Evolutionary conservation across 345 rosid species (phyloP), one percentile per base, ranked within the genome.

Genomic region (Murraya paniculata): DNA sequence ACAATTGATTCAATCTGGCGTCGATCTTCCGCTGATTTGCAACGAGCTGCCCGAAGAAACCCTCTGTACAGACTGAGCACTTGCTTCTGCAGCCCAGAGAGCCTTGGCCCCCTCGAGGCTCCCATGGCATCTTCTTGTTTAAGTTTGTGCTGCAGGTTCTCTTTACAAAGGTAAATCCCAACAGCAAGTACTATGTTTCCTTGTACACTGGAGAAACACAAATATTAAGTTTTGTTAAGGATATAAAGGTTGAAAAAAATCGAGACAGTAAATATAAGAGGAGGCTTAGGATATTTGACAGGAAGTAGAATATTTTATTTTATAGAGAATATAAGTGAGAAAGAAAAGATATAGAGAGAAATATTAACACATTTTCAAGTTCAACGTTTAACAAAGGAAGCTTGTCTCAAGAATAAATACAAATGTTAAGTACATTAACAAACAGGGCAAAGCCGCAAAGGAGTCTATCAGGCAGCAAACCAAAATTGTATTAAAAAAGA

Each of bases 31-130:
- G 71, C 61, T 68, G 91, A 74, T 82, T 91, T 94, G 2, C 81
- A 84, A 71, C 94, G 95, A 64, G 94, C 90, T 72, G 92, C 95
- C 77, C 98, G 88, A n/a, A 94, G 78, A 79, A 94, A 93, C 13
- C 91, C 94, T 72, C 98, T 84, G 83, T 93, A 94, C 24, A 94
- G 86, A 81, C 91, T 86, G 45, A 94, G 82, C 64, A 89, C 98
- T 84, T 94, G 95, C 83, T 87, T 94, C 84, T 94, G 98, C 92
- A 94, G 84, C 69, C 98, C 97, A 10, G 97, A 94, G 16, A 92
- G 95, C 50, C 77, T 86, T 60, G 81, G 35, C 14, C 78, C 78
- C 7, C 50, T 73, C 10, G 81, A 56, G 78, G 79, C 78, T 70
- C 77, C 82, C 91, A 88, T 88, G 48, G 79, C 21, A 35, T 45